Evolutionary conservation across 2,329 filamentous ascomycete genomes (phyloP).

Genomic region (Xylaria sp.): DNA sequence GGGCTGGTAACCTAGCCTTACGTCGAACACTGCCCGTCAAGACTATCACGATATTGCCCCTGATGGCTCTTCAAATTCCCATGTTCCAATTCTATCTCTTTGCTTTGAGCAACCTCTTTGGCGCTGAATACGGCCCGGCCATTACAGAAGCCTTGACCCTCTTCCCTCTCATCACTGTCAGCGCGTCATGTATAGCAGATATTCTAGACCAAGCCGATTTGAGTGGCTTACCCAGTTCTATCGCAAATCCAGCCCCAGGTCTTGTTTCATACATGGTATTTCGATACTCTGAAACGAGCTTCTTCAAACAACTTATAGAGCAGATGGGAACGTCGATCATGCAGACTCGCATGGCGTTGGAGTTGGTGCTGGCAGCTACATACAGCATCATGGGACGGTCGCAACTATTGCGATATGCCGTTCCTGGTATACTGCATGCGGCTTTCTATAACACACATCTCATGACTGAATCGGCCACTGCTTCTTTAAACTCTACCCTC

Average conservation of each 20-base stretch:
- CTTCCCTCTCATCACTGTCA: slow-evolving; percentile 73
- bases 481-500: slow-evolving; percentile 73
- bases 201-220: slow-evolving; percentile 71
- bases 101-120: slow-evolving; percentile 71
- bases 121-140: slow-evolving; percentile 76
- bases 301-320: slow-evolving; percentile 54
- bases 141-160: slow-evolving; percentile 79
- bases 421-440: slow-evolving; percentile 79
- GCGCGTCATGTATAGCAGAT: slow-evolving; percentile 70
- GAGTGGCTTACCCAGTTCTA: slow-evolving; percentile 62
- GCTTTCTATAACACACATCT: slow-evolving; percentile 79
- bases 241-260: slow-evolving; percentile 72
- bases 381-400: slow-evolving; percentile 77
- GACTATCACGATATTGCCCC: slow-evolving; percentile 68
- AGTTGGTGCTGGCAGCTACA: slow-evolving; percentile 71
- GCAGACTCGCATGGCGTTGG: slow-evolving; percentile 76
- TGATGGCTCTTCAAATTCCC: slow-evolving; percentile 81
- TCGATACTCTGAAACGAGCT: slow-evolving; percentile 58
- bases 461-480: slow-evolving; percentile 67
- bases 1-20: slow-evolving; percentile 72
- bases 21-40: slow-evolving; percentile 59
- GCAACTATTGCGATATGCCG: slow-evolving; percentile 69
- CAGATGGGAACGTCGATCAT: slow-evolving; percentile 70
- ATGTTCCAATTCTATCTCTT: slow-evolving; percentile 77
- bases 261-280: slow-evolving; percentile 74